Evolutionary conservation across 257 asterid species (phyloP), one percentile per base, ranked within the genome.

Genomic region (Fraxinus americana): DNA sequence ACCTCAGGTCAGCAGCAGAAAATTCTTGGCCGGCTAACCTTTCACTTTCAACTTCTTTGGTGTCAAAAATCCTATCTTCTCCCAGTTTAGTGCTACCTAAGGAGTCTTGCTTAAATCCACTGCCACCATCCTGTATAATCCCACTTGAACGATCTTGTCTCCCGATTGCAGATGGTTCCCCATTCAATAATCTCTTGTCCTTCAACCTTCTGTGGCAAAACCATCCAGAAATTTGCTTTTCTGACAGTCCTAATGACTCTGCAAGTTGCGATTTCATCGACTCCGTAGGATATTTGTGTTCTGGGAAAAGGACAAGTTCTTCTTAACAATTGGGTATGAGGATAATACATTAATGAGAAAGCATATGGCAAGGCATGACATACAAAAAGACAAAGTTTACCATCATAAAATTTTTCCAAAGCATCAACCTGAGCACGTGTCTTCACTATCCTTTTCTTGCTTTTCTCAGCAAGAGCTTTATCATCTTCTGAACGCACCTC

Each of bases 171-270:
- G 77, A 29, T 70, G 69, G 85, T 69, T 89, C 94, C 27, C 86
- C 94, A 63, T 78, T 83, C 66, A 69, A n/a, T 73, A 86, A 38
- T 83, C 80, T 93, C 89, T 96, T 93, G 86, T 93, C 99, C 83
- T 92, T 93, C 86, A 92, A 84, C 88, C 98, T 89, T 77, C 97
- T 85, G 82, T 96, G 98, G 79, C 99, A 96, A 87, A 96, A 96
- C 99, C 99, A 96, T 38, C 97, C 98, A 25, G 98, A 90, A 59
- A 96, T 88, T 87, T 93, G 99, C 86, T 92, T 96, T 79, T 96
- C 99, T 27, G 99, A 87, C 88, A 96, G 83, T 43, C 97, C 97
- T 39, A 90, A 81, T 70, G 95, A 81, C 87, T 85, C 89, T 5
- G 96, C 97, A 69, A 96, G 84, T 61, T 93, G 88, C 74, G 82